Evolutionary conservation across 805 yeast genomes (phyloP).

Genomic region (Komagataella pastoris): DNA sequence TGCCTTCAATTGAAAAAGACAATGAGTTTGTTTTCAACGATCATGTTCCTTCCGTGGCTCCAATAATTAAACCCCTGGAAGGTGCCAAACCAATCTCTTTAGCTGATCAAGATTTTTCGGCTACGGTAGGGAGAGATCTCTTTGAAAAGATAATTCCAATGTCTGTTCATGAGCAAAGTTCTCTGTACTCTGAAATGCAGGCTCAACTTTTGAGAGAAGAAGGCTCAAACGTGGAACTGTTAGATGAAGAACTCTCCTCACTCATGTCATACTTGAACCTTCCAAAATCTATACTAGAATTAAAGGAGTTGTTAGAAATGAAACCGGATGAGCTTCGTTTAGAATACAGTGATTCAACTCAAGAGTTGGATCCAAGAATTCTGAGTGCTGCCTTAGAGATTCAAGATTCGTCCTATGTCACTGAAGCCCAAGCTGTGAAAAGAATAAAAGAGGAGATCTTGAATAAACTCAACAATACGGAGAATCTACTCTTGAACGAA

Average conservation of each 20-base stretch:
- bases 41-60: constrained; percentile 46
- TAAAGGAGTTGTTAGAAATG: constrained; percentile 22
- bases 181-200: constrained; percentile 82
- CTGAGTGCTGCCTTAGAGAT: constrained; percentile 24
- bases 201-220: constrained; percentile 64
- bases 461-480: constrained; percentile 21
- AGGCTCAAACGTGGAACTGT: constrained; percentile 60
- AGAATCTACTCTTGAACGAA: constrained; percentile 18
- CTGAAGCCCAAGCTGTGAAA: constrained; percentile 17
- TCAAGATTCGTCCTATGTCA: constrained; percentile 3
- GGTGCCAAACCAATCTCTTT: constrained; percentile 50
- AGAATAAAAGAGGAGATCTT: constrained; percentile 23
- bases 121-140: constrained; percentile 37
- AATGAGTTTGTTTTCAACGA: constrained; percentile 88
- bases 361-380: constrained; percentile 24
- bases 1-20: constrained; percentile 47
- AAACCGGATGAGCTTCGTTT: neutral
- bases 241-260: constrained; percentile 67
- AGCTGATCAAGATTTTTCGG: constrained; percentile 32
- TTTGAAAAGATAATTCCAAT: constrained; percentile 77
- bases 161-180: constrained; percentile 74
- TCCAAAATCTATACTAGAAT: constrained; percentile 48
- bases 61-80: constrained; percentile 56
- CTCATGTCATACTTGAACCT: constrained; percentile 71
- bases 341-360: constrained; percentile 9